Conservation (phyloP, 2,329 filamentous ascomycete genomes). For the Aaosphaeria pasadenensis region DNA sequence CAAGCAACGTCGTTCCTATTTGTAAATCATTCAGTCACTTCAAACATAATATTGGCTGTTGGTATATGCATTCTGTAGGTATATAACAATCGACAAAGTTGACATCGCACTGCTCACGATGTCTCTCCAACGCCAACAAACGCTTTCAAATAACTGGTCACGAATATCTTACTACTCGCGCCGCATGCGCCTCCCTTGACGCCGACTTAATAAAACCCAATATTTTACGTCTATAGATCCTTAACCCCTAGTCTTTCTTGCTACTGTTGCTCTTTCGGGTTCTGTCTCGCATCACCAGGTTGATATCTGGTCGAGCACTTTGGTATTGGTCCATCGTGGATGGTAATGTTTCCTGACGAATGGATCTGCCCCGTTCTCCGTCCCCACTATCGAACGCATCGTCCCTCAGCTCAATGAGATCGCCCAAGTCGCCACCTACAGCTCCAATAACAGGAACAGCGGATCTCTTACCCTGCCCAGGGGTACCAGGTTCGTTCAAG, state of each 20-base stretch:
- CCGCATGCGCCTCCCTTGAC: no score
- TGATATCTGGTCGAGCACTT: constrained; percentile 27
- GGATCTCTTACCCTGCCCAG: constrained; percentile 24
- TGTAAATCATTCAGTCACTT: no score
- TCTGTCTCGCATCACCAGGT: constrained; percentile 26
- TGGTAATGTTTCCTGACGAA: constrained; percentile 10
- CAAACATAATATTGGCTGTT: no score
- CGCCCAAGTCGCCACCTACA: constrained; percentile 51
- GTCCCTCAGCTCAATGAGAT: constrained; percentile 67
- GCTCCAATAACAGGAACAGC: constrained; percentile 37
- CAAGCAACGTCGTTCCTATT: no score
- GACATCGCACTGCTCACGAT: no score
- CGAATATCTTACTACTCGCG: no score
- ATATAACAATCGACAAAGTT: no score
- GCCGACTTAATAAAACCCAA: no score
- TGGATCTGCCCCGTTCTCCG: constrained; percentile 22
- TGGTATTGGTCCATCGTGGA: constrained; percentile 27
- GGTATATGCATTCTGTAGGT: no score
- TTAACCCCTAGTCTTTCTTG: constrained; percentile 26
- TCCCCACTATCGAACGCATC: constrained; percentile 51
- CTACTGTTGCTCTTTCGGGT: constrained; percentile 17
- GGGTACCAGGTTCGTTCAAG: constrained; percentile 30
- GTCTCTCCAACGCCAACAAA: no score
- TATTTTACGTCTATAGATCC: no score
- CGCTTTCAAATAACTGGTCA: no score